phyloP scores from a whole-genome alignment of 2,329 filamentous ascomycete species.

The Trichoderma atrobrunneum region DNA sequence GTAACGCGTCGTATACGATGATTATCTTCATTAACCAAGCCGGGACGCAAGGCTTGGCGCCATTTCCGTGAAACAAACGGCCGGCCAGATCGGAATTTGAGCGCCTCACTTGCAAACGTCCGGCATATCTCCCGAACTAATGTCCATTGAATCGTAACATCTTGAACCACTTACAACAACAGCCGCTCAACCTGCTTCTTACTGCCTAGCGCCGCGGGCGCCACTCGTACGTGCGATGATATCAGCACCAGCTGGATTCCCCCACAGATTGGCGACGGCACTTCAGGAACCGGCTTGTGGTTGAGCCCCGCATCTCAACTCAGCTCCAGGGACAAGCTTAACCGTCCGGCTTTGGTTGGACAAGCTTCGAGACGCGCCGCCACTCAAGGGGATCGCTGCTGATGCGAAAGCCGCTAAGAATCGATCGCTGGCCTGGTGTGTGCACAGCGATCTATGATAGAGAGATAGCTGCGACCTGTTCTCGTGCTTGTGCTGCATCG shows the following conservation, averaged over 20 bases:
- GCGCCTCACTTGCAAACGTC: background rate
- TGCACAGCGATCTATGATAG: background rate
- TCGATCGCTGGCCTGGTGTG: background rate
- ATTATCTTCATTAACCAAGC: background rate
- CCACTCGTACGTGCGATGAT: slow-evolving; percentile 1
- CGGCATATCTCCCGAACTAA: background rate
- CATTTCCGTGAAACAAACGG: background rate
- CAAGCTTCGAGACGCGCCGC: background rate
- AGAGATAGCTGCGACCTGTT: background rate
- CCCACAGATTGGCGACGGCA: slow-evolving; percentile 18
- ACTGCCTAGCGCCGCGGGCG: background rate
- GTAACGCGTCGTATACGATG: background rate
- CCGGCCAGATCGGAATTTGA: background rate
- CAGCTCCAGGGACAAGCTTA: slow-evolving; percentile 2
- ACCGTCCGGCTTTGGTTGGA: background rate
- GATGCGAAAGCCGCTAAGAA: background rate
- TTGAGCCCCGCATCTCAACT: background rate
- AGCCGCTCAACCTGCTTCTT: slow-evolving; percentile 10
- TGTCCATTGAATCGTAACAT: background rate
- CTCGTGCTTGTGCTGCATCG: background rate
- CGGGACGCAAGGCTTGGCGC: background rate
- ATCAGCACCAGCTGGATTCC: slow-evolving; percentile 4
- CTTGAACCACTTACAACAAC: background rate
- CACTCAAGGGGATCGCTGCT: background rate
- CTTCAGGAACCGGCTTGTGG: slow-evolving; percentile 13